Evolutionary conservation across 2,329 filamentous ascomycete species (phyloP).

Genomic region (Sphaerostilbella broomeana): DNA sequence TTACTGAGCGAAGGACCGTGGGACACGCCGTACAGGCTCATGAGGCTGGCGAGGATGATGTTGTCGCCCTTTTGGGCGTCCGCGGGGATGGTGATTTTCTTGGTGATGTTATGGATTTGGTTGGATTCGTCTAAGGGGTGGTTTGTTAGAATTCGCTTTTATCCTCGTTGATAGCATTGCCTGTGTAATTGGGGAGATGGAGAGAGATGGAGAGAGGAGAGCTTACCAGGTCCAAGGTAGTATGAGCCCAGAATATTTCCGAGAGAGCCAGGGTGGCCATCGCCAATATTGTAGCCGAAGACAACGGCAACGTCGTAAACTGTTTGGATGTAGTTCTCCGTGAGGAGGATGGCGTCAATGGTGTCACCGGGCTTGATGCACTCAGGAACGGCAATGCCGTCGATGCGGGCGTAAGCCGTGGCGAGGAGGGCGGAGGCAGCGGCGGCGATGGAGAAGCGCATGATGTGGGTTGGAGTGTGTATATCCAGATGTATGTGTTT

Average conservation of each 20-base stretch:
- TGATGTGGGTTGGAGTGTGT: constrained; percentile 13
- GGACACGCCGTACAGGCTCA: constrained; percentile 23
- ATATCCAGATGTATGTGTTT: too few relatives aligned
- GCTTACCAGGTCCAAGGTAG: constrained; percentile 32
- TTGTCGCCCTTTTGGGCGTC: constrained; percentile 17
- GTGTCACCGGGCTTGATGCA: constrained; percentile 33
- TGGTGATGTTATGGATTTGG: constrained; percentile 19
- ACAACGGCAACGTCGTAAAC: constrained; percentile 39
- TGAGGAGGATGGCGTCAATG: constrained; percentile 33
- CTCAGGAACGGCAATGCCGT: constrained; percentile 35
- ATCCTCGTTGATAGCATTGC: too few relatives aligned
- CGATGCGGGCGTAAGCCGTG: constrained; percentile 33
- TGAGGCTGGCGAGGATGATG: constrained; percentile 22
- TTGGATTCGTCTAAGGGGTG: constrained; percentile 21
- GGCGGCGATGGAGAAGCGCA: constrained; percentile 20
- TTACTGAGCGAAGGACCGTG: constrained; percentile 15
- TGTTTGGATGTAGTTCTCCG: constrained; percentile 38
- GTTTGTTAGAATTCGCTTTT: not conserved
- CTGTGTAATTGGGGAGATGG: not conserved
- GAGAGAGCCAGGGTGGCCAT: constrained; percentile 23
- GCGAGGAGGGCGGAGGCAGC: constrained; percentile 19
- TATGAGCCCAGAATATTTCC: constrained; percentile 25
- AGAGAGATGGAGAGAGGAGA: not conserved
- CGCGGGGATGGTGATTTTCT: constrained; percentile 22
- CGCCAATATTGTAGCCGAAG: constrained; percentile 30